Percentiles rank a stretch among this genome's conserved stretches.
Conservation (phyloP, 1,284 basidiomycete genomes). For the Papiliotrema flavescens region DNA sequence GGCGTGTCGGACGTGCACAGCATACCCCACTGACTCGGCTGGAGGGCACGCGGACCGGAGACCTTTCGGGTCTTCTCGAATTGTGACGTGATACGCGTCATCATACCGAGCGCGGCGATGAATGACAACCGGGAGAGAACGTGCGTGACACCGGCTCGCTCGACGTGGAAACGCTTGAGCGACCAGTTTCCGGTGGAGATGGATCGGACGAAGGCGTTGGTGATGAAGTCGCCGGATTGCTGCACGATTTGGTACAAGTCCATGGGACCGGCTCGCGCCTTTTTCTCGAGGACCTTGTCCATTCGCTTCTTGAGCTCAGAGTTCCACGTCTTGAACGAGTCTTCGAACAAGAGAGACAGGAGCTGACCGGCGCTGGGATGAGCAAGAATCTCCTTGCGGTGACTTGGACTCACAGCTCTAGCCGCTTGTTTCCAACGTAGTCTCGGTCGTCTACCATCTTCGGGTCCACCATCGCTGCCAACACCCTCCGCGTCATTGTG, state of each 20-base stretch:
- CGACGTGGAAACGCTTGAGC: slow-evolving; percentile 99
- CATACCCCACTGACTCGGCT: slow-evolving; percentile 99
- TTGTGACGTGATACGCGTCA: slow-evolving; percentile 98
- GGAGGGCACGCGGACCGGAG: slow-evolving; percentile 92
- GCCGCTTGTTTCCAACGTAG: slow-evolving; percentile 98
- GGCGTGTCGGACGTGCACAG: slow-evolving; percentile 98
- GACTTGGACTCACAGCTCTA: slow-evolving; percentile 73
- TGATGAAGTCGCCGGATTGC: slow-evolving; percentile 72
- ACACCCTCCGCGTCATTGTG: slow-evolving; percentile 92
- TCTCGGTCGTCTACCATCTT: slow-evolving; percentile 98
- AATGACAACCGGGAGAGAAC: slow-evolving; percentile 92
- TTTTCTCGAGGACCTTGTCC: slow-evolving; percentile 97
- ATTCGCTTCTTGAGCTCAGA: slow-evolving; percentile 92
- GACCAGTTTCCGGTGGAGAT: slow-evolving; percentile 99
- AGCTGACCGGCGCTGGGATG: slow-evolving; percentile 82
- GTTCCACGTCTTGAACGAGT: slow-evolving; percentile 99
- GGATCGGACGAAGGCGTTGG: slow-evolving; percentile 91
- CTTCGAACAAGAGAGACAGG: slow-evolving; percentile 92
- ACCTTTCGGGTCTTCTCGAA: slow-evolving; percentile 99
- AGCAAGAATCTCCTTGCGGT: not conserved
- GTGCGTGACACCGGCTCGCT: slow-evolving; percentile 96
- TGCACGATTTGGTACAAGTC: slow-evolving; percentile 71
- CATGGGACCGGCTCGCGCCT: slow-evolving; percentile 89
- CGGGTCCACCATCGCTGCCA: slow-evolving; percentile 95
- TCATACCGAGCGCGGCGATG: slow-evolving; percentile 99